Percentiles rank a stretch among this genome's conserved stretches.
Conservation (phyloP, 169 alveolate genomes). For the Eimeria acervulina region DNA sequence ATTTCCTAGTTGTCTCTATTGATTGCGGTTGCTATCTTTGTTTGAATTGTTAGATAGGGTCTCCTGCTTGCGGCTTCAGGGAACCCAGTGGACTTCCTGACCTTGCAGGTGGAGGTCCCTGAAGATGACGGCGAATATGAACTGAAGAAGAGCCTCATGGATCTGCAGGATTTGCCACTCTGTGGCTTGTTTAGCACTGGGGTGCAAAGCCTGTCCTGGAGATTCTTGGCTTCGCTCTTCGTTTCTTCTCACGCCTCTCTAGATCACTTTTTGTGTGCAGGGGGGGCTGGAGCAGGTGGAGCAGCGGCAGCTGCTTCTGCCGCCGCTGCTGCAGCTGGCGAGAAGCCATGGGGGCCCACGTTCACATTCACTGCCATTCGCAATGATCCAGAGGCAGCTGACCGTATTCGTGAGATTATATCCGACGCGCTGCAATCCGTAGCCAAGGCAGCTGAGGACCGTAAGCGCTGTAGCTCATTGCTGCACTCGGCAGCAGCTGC, state of each 20-base stretch:
- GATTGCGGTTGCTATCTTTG: neutral
- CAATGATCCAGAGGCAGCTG: slow-evolving; percentile 38
- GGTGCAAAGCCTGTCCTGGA: neutral
- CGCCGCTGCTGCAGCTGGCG: slow-evolving; percentile 23
- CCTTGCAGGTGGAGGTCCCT: slow-evolving; percentile 60
- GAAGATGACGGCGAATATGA: slow-evolving; percentile 63
- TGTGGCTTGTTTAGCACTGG: slow-evolving; percentile 59
- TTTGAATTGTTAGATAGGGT: neutral
- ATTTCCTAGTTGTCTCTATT: no score
- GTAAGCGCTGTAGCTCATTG: neutral
- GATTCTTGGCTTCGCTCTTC: slow-evolving; percentile 48
- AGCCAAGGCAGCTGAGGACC: slow-evolving; percentile 32
- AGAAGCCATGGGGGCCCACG: slow-evolving; percentile 25
- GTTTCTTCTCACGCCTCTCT: slow-evolving; percentile 24
- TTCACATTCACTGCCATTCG: neutral
- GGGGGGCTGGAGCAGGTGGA: neutral
- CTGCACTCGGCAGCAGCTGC: neutral
- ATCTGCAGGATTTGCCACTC: slow-evolving; percentile 21
- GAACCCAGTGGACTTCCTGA: slow-evolving; percentile 69
- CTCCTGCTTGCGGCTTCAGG: slow-evolving; percentile 20
- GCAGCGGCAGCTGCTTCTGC: slow-evolving; percentile 1
- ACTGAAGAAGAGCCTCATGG: neutral
- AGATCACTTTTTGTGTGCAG: neutral
- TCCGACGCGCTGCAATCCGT: slow-evolving; percentile 29
- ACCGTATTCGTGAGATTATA: neutral